Evolutionary conservation across 352 stramenopile species (phyloP), one percentile per base, ranked within the genome.

Genomic region (Globisporangium spiculum): DNA sequence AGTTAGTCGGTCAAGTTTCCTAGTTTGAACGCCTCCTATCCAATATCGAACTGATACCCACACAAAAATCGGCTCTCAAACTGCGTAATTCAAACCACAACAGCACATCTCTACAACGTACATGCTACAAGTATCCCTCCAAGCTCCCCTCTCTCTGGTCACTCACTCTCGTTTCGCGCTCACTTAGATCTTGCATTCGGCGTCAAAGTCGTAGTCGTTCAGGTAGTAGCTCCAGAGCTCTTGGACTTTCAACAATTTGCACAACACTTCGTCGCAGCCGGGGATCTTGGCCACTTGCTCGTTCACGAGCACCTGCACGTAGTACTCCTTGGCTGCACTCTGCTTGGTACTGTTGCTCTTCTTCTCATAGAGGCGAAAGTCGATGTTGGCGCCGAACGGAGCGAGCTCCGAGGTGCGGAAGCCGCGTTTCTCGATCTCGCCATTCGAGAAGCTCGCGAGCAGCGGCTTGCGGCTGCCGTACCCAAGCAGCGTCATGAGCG

Each of bases 401-500:
- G 79, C 74, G 6, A 88, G 48, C 3, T 46, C 62, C 53, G 81
- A 84, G 41, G 78, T 75, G 9, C 76, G 69, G 38, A 86, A 90
- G 3, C 62, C 59, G 5, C 79, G 78, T 9, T 65, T 59, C 50
- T 65, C 48, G 54, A 90, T 83, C 6, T 73, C 67, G 14, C 55
- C 44, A 1, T 65, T 20, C 0, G 78, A 74, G 38, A 72, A 75
- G 26, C 74, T 73, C 14, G 76, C 75, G 6, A 73, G n/a, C 8
- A 88, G 65, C 55, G 54, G 57, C 3, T 68, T 66, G 6, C 66
- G 70, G 58, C 77, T 69, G 14, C 73, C 70, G 12, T 84, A 75
- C 7, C 81, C 81, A 69, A 93, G 72, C 18, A 93, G 69, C 18
- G 73, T 85, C 76, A 90, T 83, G 12, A 93, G 75, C 14, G 86